These are phyloP conservation scores for Areca catechu DNA, from an alignment of 176 grass and related monocot genomes.

Conservation along the genomic window DNA sequence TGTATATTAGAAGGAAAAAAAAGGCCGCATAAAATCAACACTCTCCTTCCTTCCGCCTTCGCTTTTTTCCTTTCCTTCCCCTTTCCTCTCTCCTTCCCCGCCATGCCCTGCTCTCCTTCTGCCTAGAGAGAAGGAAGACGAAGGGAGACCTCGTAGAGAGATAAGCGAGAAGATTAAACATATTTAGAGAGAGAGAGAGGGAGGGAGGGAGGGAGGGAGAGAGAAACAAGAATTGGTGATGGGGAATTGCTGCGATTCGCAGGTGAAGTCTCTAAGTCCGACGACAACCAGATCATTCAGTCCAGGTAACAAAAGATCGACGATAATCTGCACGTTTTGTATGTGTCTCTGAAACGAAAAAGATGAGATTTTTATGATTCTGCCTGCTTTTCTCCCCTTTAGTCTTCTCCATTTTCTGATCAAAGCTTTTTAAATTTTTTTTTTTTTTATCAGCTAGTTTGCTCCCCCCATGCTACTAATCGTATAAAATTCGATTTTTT, in stretches of 20 bases:
- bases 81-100: constrained; percentile 6
- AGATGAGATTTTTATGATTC: too few species aligned
- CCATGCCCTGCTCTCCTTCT: constrained; percentile 1
- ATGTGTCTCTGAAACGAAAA: background rate
- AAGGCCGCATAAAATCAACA: constrained; percentile 1
- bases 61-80: background rate
- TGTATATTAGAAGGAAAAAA: too few species aligned
- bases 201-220: background rate
- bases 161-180: constrained; percentile 12
- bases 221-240: background rate
- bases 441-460: too few species aligned
- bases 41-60: background rate
- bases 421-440: too few species aligned
- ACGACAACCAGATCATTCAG: background rate
- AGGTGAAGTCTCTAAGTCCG: too few species aligned
- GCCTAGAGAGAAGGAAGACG: background rate
- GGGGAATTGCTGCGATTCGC: constrained; percentile 7
- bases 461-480: too few species aligned
- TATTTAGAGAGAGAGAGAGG: background rate
- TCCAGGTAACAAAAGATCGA: background rate
- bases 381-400: too few species aligned
- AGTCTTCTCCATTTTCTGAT: too few species aligned
- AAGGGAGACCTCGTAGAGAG: background rate
- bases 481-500: too few species aligned
- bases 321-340: background rate